Percentiles rank a stretch among this genome's conserved stretches.
Conservation (phyloP, 495 filamentous ascomycete species). For the Trypethelium eluteriae region DNA sequence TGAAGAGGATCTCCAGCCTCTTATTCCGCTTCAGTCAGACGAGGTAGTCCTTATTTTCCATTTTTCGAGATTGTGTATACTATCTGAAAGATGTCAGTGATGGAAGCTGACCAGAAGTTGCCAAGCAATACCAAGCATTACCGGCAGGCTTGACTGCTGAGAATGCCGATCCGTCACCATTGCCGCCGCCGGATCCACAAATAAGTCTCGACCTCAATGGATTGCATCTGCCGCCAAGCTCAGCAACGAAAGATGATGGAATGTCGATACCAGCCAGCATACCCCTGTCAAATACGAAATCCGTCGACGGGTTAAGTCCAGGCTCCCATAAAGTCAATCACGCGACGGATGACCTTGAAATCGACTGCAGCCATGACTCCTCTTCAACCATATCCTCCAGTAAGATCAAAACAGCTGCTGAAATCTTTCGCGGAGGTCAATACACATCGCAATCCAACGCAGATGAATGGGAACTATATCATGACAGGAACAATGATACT, state of each 20-base stretch:
- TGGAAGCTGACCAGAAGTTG: background rate
- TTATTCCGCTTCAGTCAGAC: background rate
- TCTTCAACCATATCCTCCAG: too few species aligned
- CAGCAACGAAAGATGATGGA: background rate
- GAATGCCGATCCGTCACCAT: background rate
- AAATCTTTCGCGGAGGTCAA: too few species aligned
- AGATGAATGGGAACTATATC: too few species aligned
- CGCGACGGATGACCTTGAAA: too few species aligned
- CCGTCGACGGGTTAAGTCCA: too few species aligned
- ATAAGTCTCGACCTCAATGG: background rate
- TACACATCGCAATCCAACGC: too few species aligned
- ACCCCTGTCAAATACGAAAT: background rate
- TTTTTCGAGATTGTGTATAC: background rate
- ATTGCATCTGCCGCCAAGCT: background rate
- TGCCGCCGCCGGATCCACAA: background rate
- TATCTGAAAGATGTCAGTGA: background rate
- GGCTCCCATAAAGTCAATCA: too few species aligned
- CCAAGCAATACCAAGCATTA: background rate
- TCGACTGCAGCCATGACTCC: too few species aligned
- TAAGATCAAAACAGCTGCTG: too few species aligned
- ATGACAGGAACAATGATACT: too few species aligned
- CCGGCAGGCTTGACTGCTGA: background rate
- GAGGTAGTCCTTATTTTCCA: background rate
- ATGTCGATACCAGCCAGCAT: background rate
- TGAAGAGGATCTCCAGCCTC: background rate